These are phyloP conservation scores for Oryza rufipogon DNA, from an alignment of 176 grass and related monocot species.

Conservation along the genomic window DNA sequence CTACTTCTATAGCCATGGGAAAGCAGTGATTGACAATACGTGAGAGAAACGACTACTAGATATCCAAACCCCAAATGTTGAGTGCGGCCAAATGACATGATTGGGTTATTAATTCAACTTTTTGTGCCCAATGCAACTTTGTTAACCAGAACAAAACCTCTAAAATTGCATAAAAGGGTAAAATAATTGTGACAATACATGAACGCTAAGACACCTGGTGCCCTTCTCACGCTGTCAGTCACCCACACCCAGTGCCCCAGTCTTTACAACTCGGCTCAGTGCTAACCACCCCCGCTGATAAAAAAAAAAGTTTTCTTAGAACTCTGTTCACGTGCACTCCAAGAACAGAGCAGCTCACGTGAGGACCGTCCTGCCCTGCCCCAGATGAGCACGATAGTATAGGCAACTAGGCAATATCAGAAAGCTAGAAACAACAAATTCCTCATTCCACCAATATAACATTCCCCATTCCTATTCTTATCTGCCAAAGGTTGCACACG, in stretches of 20 bases:
- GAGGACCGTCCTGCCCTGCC: conserved; percentile 3
- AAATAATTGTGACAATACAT: neutral
- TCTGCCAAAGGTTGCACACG: neutral
- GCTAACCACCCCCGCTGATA: neutral
- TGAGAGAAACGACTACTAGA: neutral
- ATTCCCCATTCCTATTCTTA: neutral
- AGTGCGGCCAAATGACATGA: neutral
- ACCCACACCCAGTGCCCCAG: no score
- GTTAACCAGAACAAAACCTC: neutral
- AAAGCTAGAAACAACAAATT: conserved; percentile 7
- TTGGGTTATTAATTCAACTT: neutral
- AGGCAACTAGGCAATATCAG: neutral
- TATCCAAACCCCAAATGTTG: neutral
- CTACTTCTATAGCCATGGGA: neutral
- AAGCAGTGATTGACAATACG: neutral
- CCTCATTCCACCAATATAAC: neutral
- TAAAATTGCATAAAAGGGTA: neutral
- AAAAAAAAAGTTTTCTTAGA: neutral
- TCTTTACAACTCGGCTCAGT: neutral
- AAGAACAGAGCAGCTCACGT: conserved; percentile 26
- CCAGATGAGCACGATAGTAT: neutral
- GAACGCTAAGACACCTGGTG: neutral
- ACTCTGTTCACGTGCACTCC: neutral
- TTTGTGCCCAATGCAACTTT: neutral
- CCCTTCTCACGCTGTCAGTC: neutral